Conservation (phyloP, 768 basidiomycete species). For the Crucibulum laeve region DNA sequence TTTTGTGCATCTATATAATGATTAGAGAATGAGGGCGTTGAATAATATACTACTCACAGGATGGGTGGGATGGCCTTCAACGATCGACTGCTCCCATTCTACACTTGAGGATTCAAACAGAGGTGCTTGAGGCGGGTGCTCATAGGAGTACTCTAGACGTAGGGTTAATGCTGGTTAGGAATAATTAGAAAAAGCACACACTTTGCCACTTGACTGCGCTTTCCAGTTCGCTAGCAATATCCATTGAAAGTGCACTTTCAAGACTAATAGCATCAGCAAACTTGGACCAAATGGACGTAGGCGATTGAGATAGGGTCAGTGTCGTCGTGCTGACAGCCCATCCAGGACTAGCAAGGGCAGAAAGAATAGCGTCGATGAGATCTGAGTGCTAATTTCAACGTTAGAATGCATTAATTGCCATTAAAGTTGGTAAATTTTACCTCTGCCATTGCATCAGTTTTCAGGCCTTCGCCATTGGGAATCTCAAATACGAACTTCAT, state of each 20-base stretch:
- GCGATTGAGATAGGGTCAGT: constrained; percentile 25
- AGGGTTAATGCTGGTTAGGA: background rate
- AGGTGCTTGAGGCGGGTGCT: constrained; percentile 42
- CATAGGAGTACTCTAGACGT: constrained; percentile 38
- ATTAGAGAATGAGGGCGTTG: background rate
- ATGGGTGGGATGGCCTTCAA: constrained; percentile 58
- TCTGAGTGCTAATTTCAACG: constrained; percentile 9
- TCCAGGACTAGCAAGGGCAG: constrained; percentile 18
- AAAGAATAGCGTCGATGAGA: constrained; percentile 19
- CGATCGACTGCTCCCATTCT: constrained; percentile 58
- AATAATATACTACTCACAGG: constrained; percentile 31
- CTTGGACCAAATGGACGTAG: constrained; percentile 38
- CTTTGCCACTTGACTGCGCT: constrained; percentile 54
- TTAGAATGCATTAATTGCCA: too few species aligned
- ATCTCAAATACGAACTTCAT: constrained; percentile 34
- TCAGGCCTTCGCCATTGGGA: background rate
- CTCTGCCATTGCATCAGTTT: too few species aligned
- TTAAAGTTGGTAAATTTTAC: too few species aligned
- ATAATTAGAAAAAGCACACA: constrained; percentile 14
- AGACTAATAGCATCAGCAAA: constrained; percentile 33
- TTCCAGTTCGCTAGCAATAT: constrained; percentile 43
- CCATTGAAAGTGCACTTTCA: constrained; percentile 24
- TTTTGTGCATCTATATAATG: constrained; percentile 51
- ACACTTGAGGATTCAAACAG: constrained; percentile 43
- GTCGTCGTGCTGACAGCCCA: constrained; percentile 17